Evolutionary conservation across 1,284 basidiomycete species (phyloP).

Genomic region (Cerrena zonata): DNA sequence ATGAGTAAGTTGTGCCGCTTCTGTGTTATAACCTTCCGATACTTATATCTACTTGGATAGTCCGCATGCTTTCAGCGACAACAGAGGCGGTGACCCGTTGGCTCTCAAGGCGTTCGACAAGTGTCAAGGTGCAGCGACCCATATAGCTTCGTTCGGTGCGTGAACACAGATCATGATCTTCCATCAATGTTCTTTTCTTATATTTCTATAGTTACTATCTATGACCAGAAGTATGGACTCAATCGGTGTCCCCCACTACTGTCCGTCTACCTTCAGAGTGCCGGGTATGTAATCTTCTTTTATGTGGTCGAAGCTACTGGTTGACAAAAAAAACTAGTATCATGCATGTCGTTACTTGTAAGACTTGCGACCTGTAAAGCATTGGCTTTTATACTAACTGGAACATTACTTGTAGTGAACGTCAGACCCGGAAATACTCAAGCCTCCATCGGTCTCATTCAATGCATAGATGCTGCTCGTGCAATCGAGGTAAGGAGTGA

Average conservation of each 20-base stretch:
- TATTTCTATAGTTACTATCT: constrained; percentile 44
- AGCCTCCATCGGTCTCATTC: constrained; percentile 59
- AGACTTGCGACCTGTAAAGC: constrained; percentile 30
- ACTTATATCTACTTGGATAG: constrained; percentile 5
- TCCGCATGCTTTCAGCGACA: not conserved
- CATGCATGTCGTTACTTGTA: constrained; percentile 77
- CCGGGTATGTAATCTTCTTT: constrained; percentile 49
- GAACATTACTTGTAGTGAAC: constrained; percentile 36
- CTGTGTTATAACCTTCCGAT: not conserved
- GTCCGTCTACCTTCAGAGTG: constrained; percentile 69
- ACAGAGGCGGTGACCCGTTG: constrained; percentile 22
- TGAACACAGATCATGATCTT: not conserved
- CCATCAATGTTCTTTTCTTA: not conserved
- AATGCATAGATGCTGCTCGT: constrained; percentile 62
- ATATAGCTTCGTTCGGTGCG: constrained; percentile 60
- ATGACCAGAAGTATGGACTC: constrained; percentile 58
- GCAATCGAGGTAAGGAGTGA: constrained; percentile 63
- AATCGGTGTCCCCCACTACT: constrained; percentile 64
- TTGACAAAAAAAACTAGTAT: no score
- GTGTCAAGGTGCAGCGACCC: constrained; percentile 70
- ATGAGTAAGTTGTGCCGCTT: constrained; percentile 36
- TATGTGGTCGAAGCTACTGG: no score
- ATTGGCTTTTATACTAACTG: not conserved
- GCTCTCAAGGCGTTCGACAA: constrained; percentile 67
- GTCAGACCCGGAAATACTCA: constrained; percentile 65